Evolutionary conservation across 441 rosid species (phyloP).

Genomic region (Euphorbia corollata): DNA sequence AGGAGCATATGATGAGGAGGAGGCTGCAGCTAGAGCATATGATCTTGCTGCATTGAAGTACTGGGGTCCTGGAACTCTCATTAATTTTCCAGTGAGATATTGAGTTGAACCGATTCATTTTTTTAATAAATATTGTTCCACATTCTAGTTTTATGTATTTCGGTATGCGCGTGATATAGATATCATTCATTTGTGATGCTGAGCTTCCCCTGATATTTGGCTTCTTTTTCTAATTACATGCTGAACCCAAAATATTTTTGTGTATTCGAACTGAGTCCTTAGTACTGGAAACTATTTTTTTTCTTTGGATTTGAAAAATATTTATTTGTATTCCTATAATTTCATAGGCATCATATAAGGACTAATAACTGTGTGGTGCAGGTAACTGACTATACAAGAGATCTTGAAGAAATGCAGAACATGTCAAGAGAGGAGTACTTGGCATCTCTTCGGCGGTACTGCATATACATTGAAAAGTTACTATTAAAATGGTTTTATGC

Average conservation of each 20-base stretch:
- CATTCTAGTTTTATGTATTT: background rate
- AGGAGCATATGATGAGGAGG: conserved; percentile 98
- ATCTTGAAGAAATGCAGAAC: conserved; percentile 79
- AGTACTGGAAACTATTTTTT: background rate
- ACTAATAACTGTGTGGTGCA: conserved; percentile 21
- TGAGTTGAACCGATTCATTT: conserved; percentile 11
- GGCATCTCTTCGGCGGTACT: conserved; percentile 77
- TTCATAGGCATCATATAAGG: background rate
- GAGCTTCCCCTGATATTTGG: background rate
- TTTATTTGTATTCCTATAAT: background rate
- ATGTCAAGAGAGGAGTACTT: conserved; percentile 77
- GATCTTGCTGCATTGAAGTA: conserved; percentile 96
- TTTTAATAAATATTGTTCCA: conserved; percentile 1
- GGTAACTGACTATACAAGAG: conserved; percentile 57
- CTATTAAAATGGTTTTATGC: conserved; percentile 2
- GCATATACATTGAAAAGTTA: conserved; percentile 10
- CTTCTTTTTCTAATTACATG: background rate
- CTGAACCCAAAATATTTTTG: background rate
- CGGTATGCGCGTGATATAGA: background rate
- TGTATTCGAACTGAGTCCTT: background rate
- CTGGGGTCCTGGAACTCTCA: conserved; percentile 86
- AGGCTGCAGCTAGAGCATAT: conserved; percentile 86
- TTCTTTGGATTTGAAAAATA: background rate
- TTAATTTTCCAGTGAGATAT: conserved; percentile 68
- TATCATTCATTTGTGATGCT: background rate